A percentile compares a stretch with the other conserved stretches of the same genome.
Conservation (phyloP, 2,329 filamentous ascomycete genomes). For the Xylogone sp. region DNA sequence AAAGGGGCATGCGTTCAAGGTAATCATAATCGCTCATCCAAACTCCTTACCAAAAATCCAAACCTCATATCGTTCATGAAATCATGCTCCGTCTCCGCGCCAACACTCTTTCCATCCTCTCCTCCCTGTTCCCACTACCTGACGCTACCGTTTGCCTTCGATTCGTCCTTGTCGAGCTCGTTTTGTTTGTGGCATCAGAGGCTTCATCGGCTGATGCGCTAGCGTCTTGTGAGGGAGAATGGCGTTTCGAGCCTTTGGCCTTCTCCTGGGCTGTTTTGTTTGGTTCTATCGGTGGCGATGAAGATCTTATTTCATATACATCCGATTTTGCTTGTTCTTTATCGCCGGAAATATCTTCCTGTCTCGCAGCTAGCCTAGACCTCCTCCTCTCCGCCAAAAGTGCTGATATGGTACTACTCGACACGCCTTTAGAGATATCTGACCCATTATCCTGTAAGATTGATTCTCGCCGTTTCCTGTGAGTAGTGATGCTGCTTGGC, state of each 20-base stretch:
- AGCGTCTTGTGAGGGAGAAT: conserved; percentile 14
- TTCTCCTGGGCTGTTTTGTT: conserved; percentile 10
- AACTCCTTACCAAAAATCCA: conserved; percentile 9
- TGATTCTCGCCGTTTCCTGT: conserved; percentile 27
- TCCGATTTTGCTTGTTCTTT: conserved; percentile 20
- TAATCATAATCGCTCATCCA: conserved; percentile 18
- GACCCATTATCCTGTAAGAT: conserved; percentile 20
- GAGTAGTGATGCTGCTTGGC: conserved; percentile 24
- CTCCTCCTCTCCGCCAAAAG: conserved; percentile 24
- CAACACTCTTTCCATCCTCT: conserved; percentile 24
- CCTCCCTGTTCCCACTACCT: conserved; percentile 13
- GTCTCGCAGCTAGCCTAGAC: conserved; percentile 19
- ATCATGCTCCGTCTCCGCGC: conserved; percentile 31
- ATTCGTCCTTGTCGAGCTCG: conserved; percentile 8
- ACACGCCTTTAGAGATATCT: conserved; percentile 12
- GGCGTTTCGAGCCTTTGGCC: conserved; percentile 18
- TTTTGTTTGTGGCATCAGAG: conserved; percentile 17
- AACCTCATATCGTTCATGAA: conserved; percentile 24
- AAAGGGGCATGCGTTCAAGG: conserved; percentile 4
- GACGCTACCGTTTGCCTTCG: conserved; percentile 16
- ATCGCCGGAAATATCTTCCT: conserved; percentile 14
- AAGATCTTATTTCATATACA: conserved; percentile 25
- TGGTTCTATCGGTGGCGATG: conserved; percentile 15
- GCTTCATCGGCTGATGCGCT: conserved; percentile 15
- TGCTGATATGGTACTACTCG: conserved; percentile 23